Conservation (phyloP, 805 yeast genomes). For the Pichia membranifaciens region DNA sequence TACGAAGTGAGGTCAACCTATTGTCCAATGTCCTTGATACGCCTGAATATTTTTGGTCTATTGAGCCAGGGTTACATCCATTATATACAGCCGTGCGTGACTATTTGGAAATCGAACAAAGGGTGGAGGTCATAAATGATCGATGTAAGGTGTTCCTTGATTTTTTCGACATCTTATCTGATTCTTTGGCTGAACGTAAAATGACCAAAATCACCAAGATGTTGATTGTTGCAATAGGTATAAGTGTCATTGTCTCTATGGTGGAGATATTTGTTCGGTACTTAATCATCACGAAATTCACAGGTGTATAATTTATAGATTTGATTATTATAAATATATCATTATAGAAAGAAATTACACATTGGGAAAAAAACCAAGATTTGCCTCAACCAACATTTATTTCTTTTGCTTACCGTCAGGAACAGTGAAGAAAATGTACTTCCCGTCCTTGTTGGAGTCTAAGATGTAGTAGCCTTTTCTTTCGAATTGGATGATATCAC, state of each 20-base stretch:
- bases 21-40: conserved; percentile 89
- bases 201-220: conserved; percentile 90
- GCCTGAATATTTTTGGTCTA: conserved; percentile 94
- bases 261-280: conserved; percentile 63
- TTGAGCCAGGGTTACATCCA: conserved; percentile 93
- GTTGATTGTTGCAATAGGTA: conserved; percentile 73
- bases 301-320: not conserved
- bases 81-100: conserved; percentile 84
- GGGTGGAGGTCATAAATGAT: conserved; percentile 90
- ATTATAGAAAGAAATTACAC: not conserved
- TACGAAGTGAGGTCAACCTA: conserved; percentile 88
- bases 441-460: conserved; percentile 56
- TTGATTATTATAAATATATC: not conserved
- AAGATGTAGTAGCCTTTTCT: conserved; percentile 94
- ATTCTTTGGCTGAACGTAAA: conserved; percentile 87
- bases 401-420: conserved; percentile 89
- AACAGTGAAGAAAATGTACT: conserved; percentile 79
- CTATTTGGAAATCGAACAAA: conserved; percentile 88
- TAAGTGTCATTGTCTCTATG: conserved; percentile 71
- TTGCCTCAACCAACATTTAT: no score
- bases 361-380: not conserved
- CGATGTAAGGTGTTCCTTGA: conserved; percentile 91
- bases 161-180: conserved; percentile 87
- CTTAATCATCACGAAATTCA: conserved; percentile 34
- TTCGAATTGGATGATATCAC: conserved; percentile 90